A percentile compares a stretch with the other conserved stretches of the same genome.
Conservation (phyloP, 2,329 filamentous ascomycete species). For the Parastagonospora nodorum region DNA sequence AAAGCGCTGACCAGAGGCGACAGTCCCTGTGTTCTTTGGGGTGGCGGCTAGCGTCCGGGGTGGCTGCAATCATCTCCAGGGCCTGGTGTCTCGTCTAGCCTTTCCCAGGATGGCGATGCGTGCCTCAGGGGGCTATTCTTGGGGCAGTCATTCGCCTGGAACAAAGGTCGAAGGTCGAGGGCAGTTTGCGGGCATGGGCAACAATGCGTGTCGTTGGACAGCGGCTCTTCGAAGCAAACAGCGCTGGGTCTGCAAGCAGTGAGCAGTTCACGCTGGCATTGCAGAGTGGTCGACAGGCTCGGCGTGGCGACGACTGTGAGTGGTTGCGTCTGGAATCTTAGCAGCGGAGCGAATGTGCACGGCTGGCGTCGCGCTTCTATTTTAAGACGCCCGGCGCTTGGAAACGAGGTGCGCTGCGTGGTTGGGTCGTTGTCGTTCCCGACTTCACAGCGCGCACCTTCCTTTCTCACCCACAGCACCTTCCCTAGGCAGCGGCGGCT, state of each 20-base stretch:
- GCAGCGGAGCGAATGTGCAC: not conserved
- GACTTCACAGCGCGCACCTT: conserved; percentile 22
- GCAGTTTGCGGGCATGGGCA: conserved; percentile 1
- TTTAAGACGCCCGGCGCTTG: conserved; percentile 12
- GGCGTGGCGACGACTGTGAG: conserved; percentile 7
- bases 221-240: not conserved
- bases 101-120: conserved; percentile 18
- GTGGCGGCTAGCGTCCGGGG: not conserved
- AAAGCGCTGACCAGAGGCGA: not conserved
- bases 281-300: not conserved
- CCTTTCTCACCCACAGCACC: conserved; percentile 17
- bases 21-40: not conserved
- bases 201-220: not conserved
- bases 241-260: not conserved
- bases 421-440: conserved; percentile 25
- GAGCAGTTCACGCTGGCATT: conserved; percentile 1
- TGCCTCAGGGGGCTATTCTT: conserved; percentile 20
- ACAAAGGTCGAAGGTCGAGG: conserved; percentile 7
- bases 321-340: conserved; percentile 16
- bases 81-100: conserved; percentile 19
- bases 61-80: conserved; percentile 1
- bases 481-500: conserved; percentile 28
- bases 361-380: conserved; percentile 7
- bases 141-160: conserved; percentile 6
- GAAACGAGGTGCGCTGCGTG: conserved; percentile 14